Evolutionary conservation across 495 filamentous ascomycete species (phyloP), one percentile per base, ranked within the genome.

Genomic region (Penicillium macrosclerotiorum): DNA sequence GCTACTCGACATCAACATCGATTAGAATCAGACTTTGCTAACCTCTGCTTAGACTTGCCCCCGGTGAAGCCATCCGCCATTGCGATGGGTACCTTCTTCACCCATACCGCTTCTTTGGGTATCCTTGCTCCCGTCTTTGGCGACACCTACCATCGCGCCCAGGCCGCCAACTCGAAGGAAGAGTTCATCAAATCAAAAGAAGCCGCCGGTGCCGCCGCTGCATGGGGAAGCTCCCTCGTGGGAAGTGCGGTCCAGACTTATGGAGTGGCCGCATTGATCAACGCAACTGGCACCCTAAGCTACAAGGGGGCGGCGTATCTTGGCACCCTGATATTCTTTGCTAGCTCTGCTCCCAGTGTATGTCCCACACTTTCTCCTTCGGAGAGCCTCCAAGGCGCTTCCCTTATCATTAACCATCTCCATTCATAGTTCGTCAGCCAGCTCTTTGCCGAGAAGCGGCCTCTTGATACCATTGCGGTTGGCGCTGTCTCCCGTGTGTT

Each of bases 251-350:
- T 94, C 35, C 93, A 98, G 75, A 82, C 90, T 31, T 98, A 98
- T 61, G 93, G 92, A 54, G 85, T 98, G 41, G 93, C 88, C 52
- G 93, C 93, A 36, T 75, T 98, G 53, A 89, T 98, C 74, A 96
- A 96, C 67, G 88, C 90, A 46, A 95, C 92, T 20, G 90, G 90
- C 48, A 95, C 91, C 30, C 75, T 98, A 42, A 88, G 77, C 71
- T 96, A 97, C 74, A 96, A 95, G 78, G 93, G 93, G 57, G 93
- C 93, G 49, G 89, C 93, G 13, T 98, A 96, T 71, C 72, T 98
- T 26, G 93, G 93, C 41, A 78, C 76, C 27, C 77, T 98, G 58
- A 83, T 98, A 67, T 96, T 98, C 76, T 79, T 90, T 36, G 93
- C 93, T 47, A 92, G 84, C 59, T 79, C 86, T 43, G 90, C 92